A percentile compares a stretch with the other conserved stretches of the same genome.
These are phyloP conservation scores for Acarospora socialis DNA, from an alignment of 2,329 filamentous ascomycete genomes.

Conservation along the genomic window DNA sequence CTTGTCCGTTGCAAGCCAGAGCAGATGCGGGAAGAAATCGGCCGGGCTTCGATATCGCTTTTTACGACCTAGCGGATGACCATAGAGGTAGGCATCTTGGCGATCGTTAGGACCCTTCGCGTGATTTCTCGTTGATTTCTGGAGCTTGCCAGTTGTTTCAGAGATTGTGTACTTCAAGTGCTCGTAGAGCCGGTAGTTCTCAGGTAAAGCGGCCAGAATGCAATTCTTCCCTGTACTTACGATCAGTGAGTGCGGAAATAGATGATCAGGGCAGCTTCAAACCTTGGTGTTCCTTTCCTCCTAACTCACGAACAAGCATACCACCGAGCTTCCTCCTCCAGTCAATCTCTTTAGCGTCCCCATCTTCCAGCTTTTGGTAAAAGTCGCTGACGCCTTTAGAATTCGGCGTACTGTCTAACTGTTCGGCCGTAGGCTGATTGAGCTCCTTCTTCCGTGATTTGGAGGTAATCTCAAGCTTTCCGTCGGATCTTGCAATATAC, in stretches of 20 bases:
- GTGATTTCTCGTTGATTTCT: slow-evolving; percentile 28
- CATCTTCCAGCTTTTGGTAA: slow-evolving; percentile 36
- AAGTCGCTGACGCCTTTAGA: slow-evolving; percentile 39
- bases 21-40: slow-evolving; percentile 46
- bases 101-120: slow-evolving; percentile 37
- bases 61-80: slow-evolving; percentile 41
- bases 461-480: slow-evolving; percentile 30
- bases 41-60: slow-evolving; percentile 44
- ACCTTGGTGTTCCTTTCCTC: slow-evolving; percentile 16
- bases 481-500: slow-evolving; percentile 35
- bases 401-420: slow-evolving; percentile 38
- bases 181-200: slow-evolving; percentile 44
- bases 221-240: slow-evolving; percentile 27
- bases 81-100: slow-evolving; percentile 47
- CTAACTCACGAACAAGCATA: slow-evolving; percentile 41
- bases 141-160: slow-evolving; percentile 28
- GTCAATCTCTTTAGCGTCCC: slow-evolving; percentile 40
- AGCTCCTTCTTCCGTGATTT: slow-evolving; percentile 21
- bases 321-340: slow-evolving; percentile 45
- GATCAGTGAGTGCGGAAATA: slow-evolving; percentile 1
- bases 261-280: background rate
- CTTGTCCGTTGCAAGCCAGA: slow-evolving; percentile 42
- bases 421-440: slow-evolving; percentile 37
- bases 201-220: slow-evolving; percentile 40
- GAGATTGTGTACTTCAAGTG: slow-evolving; percentile 38